Conservation (phyloP, 805 yeast genomes). For the Wickerhamomyces queroliae region DNA sequence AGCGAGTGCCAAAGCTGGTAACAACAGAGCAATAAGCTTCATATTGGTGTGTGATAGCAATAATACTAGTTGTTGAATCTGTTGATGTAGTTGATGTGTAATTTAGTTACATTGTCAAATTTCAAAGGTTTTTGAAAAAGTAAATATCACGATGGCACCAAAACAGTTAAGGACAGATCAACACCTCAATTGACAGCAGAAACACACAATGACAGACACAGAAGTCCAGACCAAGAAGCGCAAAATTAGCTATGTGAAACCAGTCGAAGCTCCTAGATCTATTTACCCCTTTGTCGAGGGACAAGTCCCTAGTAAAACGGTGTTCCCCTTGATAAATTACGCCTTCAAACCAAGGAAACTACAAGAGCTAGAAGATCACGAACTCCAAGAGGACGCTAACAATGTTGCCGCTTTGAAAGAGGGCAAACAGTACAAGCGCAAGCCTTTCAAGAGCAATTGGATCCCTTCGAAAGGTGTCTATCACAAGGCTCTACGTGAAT, state of each 20-base stretch:
- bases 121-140: not conserved
- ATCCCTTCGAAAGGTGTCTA: constrained; percentile 4
- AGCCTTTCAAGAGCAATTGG: constrained; percentile 1
- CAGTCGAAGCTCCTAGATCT: not conserved
- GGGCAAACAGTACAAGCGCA: not conserved
- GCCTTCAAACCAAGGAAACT: not conserved
- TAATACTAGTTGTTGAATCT: not conserved
- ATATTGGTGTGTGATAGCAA: too few relatives aligned
- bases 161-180: too few relatives aligned
- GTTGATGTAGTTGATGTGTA: not conserved
- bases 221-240: not conserved
- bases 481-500: constrained; percentile 3
- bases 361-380: not conserved
- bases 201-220: too few relatives aligned
- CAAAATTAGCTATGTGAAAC: not conserved
- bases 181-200: too few relatives aligned
- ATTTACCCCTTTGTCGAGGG: not conserved
- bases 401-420: not conserved
- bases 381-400: not conserved
- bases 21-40: too few relatives aligned
- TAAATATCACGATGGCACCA: too few relatives aligned
- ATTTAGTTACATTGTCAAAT: not conserved
- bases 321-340: not conserved
- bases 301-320: not conserved
- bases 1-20: not conserved